Base-by-base conservation (phyloP, 305 asterid genomes). In the Solanum chacoense region DNA sequence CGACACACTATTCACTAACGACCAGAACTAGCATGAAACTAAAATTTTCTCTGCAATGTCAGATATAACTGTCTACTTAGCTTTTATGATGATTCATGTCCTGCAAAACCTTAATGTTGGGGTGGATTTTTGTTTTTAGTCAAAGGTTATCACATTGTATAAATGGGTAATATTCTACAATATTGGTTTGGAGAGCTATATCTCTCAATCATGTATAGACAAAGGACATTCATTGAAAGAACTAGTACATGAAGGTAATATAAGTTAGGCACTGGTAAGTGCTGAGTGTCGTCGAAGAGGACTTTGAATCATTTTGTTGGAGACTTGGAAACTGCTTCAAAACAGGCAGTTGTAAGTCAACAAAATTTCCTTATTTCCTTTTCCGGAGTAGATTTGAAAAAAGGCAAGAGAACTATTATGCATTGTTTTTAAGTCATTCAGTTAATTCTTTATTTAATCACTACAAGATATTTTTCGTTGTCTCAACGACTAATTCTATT, bases 401-500 rank as follows among this genome's bases (percentile, higher is more conserved):
- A 84, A 55, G 87, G 32, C 45, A 31, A 84, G 40, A 84, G 37
- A 22, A 20, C 35, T 84, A 7, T 11, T 1, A 26, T 84, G 18
- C 73, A 31, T 50, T 84, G 29, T 84, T 59, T 50, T 50, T 84
- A 20, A 84, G 87, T 84, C 73, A 55, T 34, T 16, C 34, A 87
- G n/a, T 55, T 76, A 36, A 37, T 76, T 34, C 78, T 76, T 74
- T 75, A 16, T 55, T 35, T 76, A 24, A 84, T 85, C 13, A 11
- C 87, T 32, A 55, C 36, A 76, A 76, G 85, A 87, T 83, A 45
- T n/a, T 75, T 14, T 75, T 74, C 1, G 3, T 87, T 42, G 38
- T 84, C 63, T 92, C 90, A 88, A 88, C 89, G 78, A 81, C 63
- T 55, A 80, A 85, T 72, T 69, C 35, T 88, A 85, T 77, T 76